Percentiles rank a stretch among this genome's conserved stretches.
These are phyloP conservation scores for Botryotinia convoluta DNA, from an alignment of 2,329 filamentous ascomycete species.

Conservation along the genomic window DNA sequence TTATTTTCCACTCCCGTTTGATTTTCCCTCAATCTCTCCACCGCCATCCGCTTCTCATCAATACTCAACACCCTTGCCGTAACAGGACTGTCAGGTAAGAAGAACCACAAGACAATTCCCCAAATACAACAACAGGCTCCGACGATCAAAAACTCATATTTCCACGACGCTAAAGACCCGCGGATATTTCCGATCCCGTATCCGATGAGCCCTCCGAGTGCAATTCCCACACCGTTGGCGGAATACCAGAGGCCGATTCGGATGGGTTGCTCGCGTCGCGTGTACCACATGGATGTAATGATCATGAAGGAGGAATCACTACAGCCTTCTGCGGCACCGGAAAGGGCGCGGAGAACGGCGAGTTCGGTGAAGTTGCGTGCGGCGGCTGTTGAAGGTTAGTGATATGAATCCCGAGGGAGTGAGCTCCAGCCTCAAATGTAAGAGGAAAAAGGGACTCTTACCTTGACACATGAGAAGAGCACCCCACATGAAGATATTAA, in stretches of 20 bases:
- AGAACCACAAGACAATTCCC: constrained; percentile 39
- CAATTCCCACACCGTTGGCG: constrained; percentile 58
- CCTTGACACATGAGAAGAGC: constrained; percentile 8
- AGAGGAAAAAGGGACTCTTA: constrained; percentile 27
- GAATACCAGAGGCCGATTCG: constrained; percentile 58
- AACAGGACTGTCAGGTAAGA: constrained; percentile 29
- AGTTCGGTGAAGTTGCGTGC: constrained; percentile 16
- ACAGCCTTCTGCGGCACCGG: constrained; percentile 38
- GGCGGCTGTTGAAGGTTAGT: constrained; percentile 37
- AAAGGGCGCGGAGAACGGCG: background rate
- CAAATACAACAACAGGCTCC: constrained; percentile 42
- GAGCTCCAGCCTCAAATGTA: constrained; percentile 19
- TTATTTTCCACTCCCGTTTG: constrained; percentile 38
- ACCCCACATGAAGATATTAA: constrained; percentile 17
- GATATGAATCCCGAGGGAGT: constrained; percentile 34
- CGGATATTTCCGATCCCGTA: constrained; percentile 56
- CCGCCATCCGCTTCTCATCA: constrained; percentile 35
- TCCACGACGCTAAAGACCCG: constrained; percentile 49
- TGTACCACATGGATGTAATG: constrained; percentile 50
- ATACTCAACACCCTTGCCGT: constrained; percentile 27
- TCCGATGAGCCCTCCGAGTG: constrained; percentile 54
- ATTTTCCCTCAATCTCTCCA: constrained; percentile 40
- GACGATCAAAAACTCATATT: constrained; percentile 55
- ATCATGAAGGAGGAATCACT: constrained; percentile 50
- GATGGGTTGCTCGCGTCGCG: constrained; percentile 58